Conservation (phyloP, 768 basidiomycete species). For the Tephrocybe rancida region DNA sequence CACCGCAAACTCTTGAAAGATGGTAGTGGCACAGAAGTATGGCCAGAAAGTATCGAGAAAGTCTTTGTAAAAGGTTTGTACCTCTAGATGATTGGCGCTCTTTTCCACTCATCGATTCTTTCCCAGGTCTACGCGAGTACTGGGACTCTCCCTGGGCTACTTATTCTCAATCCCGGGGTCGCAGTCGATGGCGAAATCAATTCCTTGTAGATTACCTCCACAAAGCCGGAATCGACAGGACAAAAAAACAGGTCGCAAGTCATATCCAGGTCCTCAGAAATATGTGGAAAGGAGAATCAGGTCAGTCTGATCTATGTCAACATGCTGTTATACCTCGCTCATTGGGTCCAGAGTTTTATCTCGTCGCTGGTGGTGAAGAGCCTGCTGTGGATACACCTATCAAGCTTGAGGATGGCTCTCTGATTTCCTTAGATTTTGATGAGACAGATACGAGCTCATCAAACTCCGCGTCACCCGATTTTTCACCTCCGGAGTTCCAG, state of each 20-base stretch:
- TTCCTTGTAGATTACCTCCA: slow-evolving; percentile 82
- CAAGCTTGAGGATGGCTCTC: slow-evolving; percentile 55
- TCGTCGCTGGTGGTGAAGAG: slow-evolving; percentile 83
- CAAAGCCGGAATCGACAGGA: slow-evolving; percentile 66
- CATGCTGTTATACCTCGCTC: slow-evolving; percentile 11
- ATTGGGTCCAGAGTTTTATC: slow-evolving; percentile 59
- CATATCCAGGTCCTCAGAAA: slow-evolving; percentile 85
- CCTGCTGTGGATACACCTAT: slow-evolving; percentile 55
- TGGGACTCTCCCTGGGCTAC: slow-evolving; percentile 83
- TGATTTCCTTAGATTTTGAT: slow-evolving; percentile 50
- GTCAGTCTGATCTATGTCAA: slow-evolving; percentile 34
- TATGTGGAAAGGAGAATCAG: slow-evolving; percentile 87
- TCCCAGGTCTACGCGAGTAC: slow-evolving; percentile 70
- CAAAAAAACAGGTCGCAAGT: slow-evolving; percentile 90
- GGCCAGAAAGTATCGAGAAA: slow-evolving; percentile 79
- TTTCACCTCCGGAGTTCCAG: slow-evolving; percentile 45
- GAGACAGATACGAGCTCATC: slow-evolving; percentile 40
- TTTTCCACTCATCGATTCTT: not conserved
- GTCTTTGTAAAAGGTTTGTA: slow-evolving; percentile 71
- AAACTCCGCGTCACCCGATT: slow-evolving; percentile 45
- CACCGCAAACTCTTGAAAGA: slow-evolving; percentile 87
- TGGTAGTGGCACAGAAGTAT: slow-evolving; percentile 74
- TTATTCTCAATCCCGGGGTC: slow-evolving; percentile 69
- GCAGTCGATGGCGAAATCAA: slow-evolving; percentile 83
- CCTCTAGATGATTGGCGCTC: slow-evolving; percentile 7